Evolutionary conservation across 1,284 basidiomycete species (phyloP), one percentile per base, ranked within the genome.

Genomic region (Dichomitus squalens): DNA sequence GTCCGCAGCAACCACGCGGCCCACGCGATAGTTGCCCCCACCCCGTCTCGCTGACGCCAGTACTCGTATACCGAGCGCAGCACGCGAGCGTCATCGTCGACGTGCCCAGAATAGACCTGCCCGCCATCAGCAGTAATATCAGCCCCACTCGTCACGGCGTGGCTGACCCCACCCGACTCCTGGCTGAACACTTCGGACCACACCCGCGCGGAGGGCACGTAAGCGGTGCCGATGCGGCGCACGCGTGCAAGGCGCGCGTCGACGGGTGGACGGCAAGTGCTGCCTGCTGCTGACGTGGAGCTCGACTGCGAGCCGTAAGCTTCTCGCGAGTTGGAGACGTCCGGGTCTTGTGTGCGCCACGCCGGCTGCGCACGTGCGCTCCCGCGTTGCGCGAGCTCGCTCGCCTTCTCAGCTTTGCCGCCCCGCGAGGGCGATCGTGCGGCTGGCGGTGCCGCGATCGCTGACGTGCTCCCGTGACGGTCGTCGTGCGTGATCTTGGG

Each of bases 101-200:
- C 66, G 7, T 61, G 66, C 20, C 33, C 55, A 23, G 18, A 35
- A 48, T 36, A 21, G 44, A 20, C n/a, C n/a, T n/a, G 25, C 40
- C 43, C 31, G 23, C 25, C 16, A 21, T 39, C 9, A 39, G 18
- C 44, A 14, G 46, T 23, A 44, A 29, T 16, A n/a, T n/a, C n/a
- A 23, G 44, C 31, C 27, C 46, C 46, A 48, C 9, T 29, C 49
- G 23, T 20, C n/a, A 6, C 29, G 1, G 39, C 39, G 4, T 21
- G 39, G 18, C 23, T 31, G 25, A 11, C 23, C 49, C 49, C 55
- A 3, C 33, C 51, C 64, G 58, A 54, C 64, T 76, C 68, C 53
- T 73, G 64, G 53, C 62, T 67, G 63, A 75, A 84, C 64, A 76
- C 66, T 27, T 68, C 70, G 48, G 72, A 69, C 80, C 82, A 84